Evolutionary conservation across 2,329 filamentous ascomycete species (phyloP).

Genomic region (Trichoderma citrinoviride): DNA sequence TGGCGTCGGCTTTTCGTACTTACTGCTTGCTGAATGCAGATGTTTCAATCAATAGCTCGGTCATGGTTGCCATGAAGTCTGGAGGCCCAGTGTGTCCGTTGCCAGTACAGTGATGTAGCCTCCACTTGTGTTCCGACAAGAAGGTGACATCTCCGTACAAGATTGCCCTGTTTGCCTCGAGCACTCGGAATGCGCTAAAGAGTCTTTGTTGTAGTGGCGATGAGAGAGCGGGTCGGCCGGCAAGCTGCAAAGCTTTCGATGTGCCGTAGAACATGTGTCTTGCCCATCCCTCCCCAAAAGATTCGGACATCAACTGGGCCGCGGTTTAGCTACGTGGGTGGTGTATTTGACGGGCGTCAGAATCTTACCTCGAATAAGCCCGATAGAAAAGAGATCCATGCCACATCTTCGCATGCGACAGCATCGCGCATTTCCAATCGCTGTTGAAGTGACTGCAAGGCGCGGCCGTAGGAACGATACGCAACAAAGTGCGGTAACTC

Average conservation of each 20-base stretch:
- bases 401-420: conserved; percentile 14
- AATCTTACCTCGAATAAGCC: conserved; percentile 30
- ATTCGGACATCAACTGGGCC: conserved; percentile 29
- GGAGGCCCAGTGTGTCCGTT: too few species aligned
- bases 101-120: too few species aligned
- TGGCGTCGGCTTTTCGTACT: neutral
- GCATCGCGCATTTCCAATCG: conserved; percentile 9
- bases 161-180: conserved; percentile 30
- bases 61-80: neutral
- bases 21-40: conserved; percentile 28
- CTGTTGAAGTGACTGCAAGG: conserved; percentile 23
- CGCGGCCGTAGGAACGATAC: conserved; percentile 25
- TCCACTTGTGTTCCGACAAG: conserved; percentile 22
- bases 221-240: neutral
- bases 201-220: conserved; percentile 22
- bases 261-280: conserved; percentile 33
- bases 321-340: conserved; percentile 5
- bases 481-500: conserved; percentile 15
- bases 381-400: conserved; percentile 31
- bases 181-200: conserved; percentile 25
- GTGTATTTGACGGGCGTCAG: accelerated
- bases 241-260: conserved; percentile 26
- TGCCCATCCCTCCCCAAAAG: conserved; percentile 28
- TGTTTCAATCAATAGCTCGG: conserved; percentile 22
- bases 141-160: conserved; percentile 29